These are phyloP conservation scores for Solanum pinnatisectum DNA, from an alignment of 257 asterid species.

Conservation along the genomic window DNA sequence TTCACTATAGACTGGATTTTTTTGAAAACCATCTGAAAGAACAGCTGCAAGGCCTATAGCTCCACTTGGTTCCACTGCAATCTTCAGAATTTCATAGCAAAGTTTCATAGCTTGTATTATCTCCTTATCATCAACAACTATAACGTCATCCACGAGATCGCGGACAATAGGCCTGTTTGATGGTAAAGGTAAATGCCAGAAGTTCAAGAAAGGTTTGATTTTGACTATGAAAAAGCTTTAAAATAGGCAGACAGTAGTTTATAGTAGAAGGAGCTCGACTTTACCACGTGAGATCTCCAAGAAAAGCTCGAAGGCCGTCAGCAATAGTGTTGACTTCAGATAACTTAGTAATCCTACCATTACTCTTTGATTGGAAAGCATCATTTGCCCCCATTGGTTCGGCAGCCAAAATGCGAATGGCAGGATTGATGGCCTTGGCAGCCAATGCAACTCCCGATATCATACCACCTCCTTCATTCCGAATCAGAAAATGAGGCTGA, in stretches of 20 bases:
- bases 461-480: slow-evolving; percentile 69
- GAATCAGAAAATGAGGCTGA: not conserved
- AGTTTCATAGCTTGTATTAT: slow-evolving; percentile 65
- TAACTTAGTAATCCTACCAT: slow-evolving; percentile 53
- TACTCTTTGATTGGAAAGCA: slow-evolving; percentile 60
- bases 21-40: slow-evolving; percentile 47
- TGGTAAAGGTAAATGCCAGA: not conserved
- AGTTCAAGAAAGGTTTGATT: not conserved
- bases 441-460: slow-evolving; percentile 88
- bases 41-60: slow-evolving; percentile 91
- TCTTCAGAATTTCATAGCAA: slow-evolving; percentile 72
- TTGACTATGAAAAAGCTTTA: not conserved
- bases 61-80: slow-evolving; percentile 89
- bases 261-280: not conserved
- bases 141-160: slow-evolving; percentile 74
- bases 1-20: slow-evolving; percentile 36
- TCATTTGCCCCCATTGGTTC: slow-evolving; percentile 92
- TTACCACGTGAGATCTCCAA: slow-evolving; percentile 87
- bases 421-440: slow-evolving; percentile 73
- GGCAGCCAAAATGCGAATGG: slow-evolving; percentile 63
- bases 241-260: not conserved
- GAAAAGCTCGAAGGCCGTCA: slow-evolving; percentile 86
- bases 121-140: slow-evolving; percentile 62
- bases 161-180: slow-evolving; percentile 74
- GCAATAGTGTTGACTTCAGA: slow-evolving; percentile 74